Base-by-base conservation (phyloP, 768 basidiomycete genomes). In the Trametes maxima region DNA sequence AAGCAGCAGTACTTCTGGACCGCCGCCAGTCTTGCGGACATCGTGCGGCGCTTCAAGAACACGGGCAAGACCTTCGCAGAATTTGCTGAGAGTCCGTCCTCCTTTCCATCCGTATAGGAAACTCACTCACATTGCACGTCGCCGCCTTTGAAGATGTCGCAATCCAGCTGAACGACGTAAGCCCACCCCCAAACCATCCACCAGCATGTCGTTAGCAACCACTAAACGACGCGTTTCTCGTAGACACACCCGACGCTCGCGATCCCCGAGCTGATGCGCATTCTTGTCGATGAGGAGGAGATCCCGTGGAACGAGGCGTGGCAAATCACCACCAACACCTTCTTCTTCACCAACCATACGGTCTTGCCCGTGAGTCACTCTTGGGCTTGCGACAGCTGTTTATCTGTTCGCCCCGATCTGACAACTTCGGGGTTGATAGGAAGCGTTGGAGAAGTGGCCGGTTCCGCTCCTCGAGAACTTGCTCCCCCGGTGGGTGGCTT, bases 1-100 rank as follows among this genome's bases (percentile, higher is more conserved):
- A 95, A 96, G 79, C 96, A 98, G 68, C 96, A 99, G 77, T 95
- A 95, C 77, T 92, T 97, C 78, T 90, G 94, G 94, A 94, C 92
- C 43, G 87, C 91, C 49, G 90, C 95, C 28, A 89, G 88, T 72
- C 80, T 95, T 49, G 83, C 85, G 49, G 96, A 98, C 70, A 97
- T 98, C 71, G 70, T 96, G 49, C 85, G 96, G 56, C 87, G 96
- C 51, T 98, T 95, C 84, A 95, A 90, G 81, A 90, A 96, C 76
- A 79, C 91, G 19, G 88, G 85, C 51, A 89, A 92, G 73, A 86
- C 88, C 2, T 87, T 95, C 65, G 76, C 78, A 11, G 86, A 91
- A 65, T 86, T 99, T 71, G 83, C 94, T 1, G 92, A 97, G 59
- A 90, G 88, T 92, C 67, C 57, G 85, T 74, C 19, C 52, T 17